Base-by-base conservation (phyloP, 768 basidiomycete genomes). In the Auricularia cornea region DNA sequence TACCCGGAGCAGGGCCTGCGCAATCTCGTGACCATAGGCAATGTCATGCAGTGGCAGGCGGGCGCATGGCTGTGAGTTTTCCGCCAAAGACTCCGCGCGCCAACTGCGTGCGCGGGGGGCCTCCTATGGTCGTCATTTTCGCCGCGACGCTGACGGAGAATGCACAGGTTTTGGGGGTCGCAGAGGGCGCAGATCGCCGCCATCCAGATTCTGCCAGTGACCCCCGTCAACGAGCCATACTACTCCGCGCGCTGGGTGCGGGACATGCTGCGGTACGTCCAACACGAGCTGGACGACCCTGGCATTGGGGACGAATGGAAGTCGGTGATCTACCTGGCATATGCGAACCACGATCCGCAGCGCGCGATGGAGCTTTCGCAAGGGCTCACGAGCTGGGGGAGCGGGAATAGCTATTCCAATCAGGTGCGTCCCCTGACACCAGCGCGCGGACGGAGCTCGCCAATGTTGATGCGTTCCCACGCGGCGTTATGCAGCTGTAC, bases 201-300 rank as follows among this genome's bases (percentile, higher is more conserved):
- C 1, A 76, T 76, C 33, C 75, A 57, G 26, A 74, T 76, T n/a
- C 67, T 76, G 0, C 75, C 75, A 0, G 71, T 76, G 41, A 76
- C 74, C 0, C 75, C 74, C 18, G 69, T 73, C 59, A 74, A 75
- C 62, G 75, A 76, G 59, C 66, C 68, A 26, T 65, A 74, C 68
- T 75, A 75, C 67, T 72, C 73, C 60, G 63, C 74, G 8, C 54
- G 70, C 2, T 76, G 75, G 75, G 65, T 70, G 3, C 66, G 68
- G 29, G 68, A 68, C 26, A 68, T 74, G n/a, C 69, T 70, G 62
- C 62, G 67, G 60, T 75, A 75, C 64, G 68, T 73, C 4, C 59
- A 67, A 4, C 38, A 54, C 33, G 75, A 76, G 63, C 57, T 74
- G 38, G 70, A 69, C 33, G 61, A 62, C 33, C 61, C 61, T n/a